These are phyloP conservation scores for Boletellus ananas DNA, from an alignment of 768 basidiomycete species.

Conservation along the genomic window DNA sequence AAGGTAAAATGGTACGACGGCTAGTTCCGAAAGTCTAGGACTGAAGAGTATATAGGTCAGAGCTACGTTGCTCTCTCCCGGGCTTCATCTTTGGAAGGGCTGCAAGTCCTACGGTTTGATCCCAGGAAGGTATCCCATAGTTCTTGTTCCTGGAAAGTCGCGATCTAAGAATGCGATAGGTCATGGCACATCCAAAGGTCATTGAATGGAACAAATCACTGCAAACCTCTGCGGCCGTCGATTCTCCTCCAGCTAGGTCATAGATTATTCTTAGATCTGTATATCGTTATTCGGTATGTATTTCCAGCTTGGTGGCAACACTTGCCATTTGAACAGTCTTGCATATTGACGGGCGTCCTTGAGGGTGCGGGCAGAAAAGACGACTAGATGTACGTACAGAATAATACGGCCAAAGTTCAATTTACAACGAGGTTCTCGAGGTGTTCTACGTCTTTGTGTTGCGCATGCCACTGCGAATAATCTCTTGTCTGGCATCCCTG, in stretches of 20 bases:
- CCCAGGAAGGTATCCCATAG: conserved; percentile 41
- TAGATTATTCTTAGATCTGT: neutral
- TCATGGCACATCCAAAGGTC: conserved; percentile 41
- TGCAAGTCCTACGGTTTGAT: conserved; percentile 53
- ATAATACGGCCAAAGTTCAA: no score
- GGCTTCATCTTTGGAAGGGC: conserved; percentile 49
- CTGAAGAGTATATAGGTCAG: conserved; percentile 33
- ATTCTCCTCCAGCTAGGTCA: neutral
- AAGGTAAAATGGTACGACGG: conserved; percentile 30
- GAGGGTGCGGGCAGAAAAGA: neutral
- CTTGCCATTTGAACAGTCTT: neutral
- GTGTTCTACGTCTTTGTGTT: no score
- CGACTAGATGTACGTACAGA: neutral
- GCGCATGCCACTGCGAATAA: no score
- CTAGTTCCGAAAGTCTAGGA: no score
- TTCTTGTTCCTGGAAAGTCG: neutral
- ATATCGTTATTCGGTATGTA: conserved; percentile 14
- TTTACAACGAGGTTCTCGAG: conserved; percentile 45
- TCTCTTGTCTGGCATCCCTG: no score
- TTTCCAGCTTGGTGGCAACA: neutral
- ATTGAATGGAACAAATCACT: conserved; percentile 40
- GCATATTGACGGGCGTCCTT: neutral
- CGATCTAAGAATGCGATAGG: conserved; percentile 24
- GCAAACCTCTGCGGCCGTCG: neutral
- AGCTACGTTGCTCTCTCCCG: conserved; percentile 50